These are phyloP conservation scores for Mytilinidion resinicola DNA, from an alignment of 495 filamentous ascomycete genomes.

Conservation along the genomic window DNA sequence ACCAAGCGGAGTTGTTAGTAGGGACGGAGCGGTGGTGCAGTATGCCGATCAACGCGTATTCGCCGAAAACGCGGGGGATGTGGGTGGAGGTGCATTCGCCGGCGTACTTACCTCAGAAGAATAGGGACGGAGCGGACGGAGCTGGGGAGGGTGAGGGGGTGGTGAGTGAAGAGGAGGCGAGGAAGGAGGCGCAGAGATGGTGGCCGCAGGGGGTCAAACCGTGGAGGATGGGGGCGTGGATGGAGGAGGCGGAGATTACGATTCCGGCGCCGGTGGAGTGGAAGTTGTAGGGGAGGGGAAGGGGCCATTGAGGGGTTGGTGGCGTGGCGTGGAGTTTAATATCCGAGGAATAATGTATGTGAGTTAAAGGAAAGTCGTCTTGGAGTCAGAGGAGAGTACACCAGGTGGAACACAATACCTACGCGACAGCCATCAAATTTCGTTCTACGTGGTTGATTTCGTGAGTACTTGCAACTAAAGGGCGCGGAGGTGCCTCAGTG, in stretches of 20 bases:
- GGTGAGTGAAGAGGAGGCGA: slow-evolving; percentile 30
- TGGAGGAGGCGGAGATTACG: slow-evolving; percentile 39
- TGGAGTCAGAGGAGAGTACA: no score
- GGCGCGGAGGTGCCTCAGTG: no score
- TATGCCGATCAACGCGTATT: slow-evolving; percentile 12
- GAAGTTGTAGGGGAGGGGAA: slow-evolving; percentile 5
- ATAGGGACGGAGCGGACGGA: slow-evolving; percentile 19
- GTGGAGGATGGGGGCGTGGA: slow-evolving; percentile 41
- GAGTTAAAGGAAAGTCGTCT: no score
- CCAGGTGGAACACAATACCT: no score
- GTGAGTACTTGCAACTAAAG: no score
- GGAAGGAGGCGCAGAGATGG: slow-evolving; percentile 29
- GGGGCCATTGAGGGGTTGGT: no score
- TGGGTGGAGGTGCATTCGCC: background rate
- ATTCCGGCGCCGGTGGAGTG: slow-evolving; percentile 28
- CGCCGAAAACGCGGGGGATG: background rate
- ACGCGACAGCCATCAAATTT: no score
- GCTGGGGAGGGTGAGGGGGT: slow-evolving; percentile 39
- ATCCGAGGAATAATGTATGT: no score
- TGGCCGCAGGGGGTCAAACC: slow-evolving; percentile 41
- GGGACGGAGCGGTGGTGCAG: slow-evolving; percentile 22
- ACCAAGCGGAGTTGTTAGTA: slow-evolving; percentile 10
- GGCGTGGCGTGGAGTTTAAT: no score
- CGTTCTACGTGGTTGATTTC: no score
- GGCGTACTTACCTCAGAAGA: background rate